A percentile compares a stretch with the other conserved stretches of the same genome.
phyloP scores from a whole-genome alignment of 306 rosid genomes.

The Quercus agrifolia region DNA sequence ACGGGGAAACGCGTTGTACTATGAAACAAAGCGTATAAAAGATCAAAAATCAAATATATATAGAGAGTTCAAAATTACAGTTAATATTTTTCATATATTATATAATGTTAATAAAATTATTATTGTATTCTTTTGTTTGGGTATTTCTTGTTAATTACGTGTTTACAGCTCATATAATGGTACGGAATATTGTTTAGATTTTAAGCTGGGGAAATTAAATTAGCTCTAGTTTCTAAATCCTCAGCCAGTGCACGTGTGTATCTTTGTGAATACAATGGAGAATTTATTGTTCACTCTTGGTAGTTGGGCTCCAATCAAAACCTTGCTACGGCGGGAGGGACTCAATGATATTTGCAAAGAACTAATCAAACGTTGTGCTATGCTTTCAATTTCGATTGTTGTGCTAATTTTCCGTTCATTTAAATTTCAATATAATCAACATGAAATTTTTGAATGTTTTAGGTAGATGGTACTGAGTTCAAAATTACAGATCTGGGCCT shows the following conservation, averaged over 20 bases:
- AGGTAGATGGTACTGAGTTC: too few species aligned
- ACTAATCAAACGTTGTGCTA: background rate
- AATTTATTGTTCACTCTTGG: background rate
- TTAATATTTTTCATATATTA: too few species aligned
- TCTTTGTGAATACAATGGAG: background rate
- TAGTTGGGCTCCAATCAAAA: constrained; percentile 33
- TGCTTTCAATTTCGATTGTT: too few species aligned
- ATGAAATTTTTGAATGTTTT: too few species aligned
- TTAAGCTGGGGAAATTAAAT: too few species aligned
- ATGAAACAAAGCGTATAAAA: constrained; percentile 38
- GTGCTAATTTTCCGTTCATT: too few species aligned
- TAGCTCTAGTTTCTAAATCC: background rate
- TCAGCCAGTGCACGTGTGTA: constrained; percentile 49
- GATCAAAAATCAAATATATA: constrained; percentile 7
- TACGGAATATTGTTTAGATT: background rate
- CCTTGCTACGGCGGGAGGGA: background rate
- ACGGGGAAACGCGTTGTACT: constrained; percentile 47
- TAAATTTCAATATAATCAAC: too few species aligned
- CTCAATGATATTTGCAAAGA: background rate
- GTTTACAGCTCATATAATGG: constrained; percentile 6
- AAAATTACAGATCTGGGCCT: too few species aligned
- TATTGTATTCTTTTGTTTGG: background rate
- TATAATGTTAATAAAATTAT: constrained; percentile 1
- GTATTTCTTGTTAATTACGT: background rate
- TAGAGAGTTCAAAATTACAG: background rate